phyloP scores from a whole-genome alignment of 768 basidiomycete genomes.

The Phlebiopsis flavidoalba region DNA sequence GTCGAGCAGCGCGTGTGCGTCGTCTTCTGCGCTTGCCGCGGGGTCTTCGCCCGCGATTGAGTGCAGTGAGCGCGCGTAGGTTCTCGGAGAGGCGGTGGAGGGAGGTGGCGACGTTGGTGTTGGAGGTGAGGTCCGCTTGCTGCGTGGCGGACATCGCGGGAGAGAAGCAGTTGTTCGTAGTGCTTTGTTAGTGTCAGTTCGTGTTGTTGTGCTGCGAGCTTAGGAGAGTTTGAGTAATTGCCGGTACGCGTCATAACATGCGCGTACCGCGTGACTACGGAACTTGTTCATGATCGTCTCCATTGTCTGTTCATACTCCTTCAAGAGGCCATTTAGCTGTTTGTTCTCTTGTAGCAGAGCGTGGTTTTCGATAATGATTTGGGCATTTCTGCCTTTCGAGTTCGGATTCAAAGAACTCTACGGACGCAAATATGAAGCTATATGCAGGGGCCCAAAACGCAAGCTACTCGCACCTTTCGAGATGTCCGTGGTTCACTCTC shows the following conservation, averaged over 20 bases:
- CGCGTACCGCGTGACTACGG: slow-evolving; percentile 77
- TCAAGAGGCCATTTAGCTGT: slow-evolving; percentile 80
- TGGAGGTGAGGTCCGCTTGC: slow-evolving; percentile 50
- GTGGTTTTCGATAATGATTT: slow-evolving; percentile 92
- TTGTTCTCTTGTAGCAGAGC: slow-evolving; percentile 91
- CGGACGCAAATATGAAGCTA: slow-evolving; percentile 28
- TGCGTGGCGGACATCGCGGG: slow-evolving; percentile 55
- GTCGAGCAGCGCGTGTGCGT: slow-evolving; percentile 38
- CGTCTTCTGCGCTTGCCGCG: slow-evolving; percentile 1
- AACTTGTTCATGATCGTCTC: slow-evolving; percentile 98
- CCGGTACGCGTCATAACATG: slow-evolving; percentile 13
- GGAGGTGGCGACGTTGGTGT: slow-evolving; percentile 56
- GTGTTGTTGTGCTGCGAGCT: slow-evolving; percentile 92
- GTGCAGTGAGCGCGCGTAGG: slow-evolving; percentile 67
- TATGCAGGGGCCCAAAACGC: background rate
- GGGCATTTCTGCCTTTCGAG: slow-evolving; percentile 86
- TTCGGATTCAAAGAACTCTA: slow-evolving; percentile 91
- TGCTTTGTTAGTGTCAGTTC: slow-evolving; percentile 83
- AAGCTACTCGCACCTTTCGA: slow-evolving; percentile 57
- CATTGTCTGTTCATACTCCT: slow-evolving; percentile 92
- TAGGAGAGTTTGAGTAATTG: slow-evolving; percentile 6
- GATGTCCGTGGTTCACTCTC: slow-evolving; percentile 83
- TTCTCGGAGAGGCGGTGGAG: slow-evolving; percentile 67
- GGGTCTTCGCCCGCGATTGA: slow-evolving; percentile 61
- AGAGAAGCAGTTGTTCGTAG: slow-evolving; percentile 76